Percentiles rank a stretch among this genome's conserved stretches.
Conservation (phyloP, 306 rosid species). For the Chamaecrista fasciculata region DNA sequence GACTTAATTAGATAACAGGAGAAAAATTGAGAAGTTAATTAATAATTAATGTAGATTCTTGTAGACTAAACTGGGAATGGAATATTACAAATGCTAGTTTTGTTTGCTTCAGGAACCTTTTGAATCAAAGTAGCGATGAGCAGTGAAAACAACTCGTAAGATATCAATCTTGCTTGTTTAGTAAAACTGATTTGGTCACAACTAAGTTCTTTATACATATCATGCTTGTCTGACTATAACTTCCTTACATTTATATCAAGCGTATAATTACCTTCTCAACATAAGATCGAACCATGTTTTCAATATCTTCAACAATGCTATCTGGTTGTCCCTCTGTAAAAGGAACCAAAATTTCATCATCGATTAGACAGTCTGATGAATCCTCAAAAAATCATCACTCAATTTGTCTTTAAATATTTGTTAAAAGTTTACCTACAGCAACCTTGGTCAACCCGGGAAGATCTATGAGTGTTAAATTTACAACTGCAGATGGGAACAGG, state of each 20-base stretch:
- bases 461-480: slow-evolving; percentile 78
- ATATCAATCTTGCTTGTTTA: not conserved
- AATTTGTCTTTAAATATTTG: not conserved
- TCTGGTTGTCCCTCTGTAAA: slow-evolving; percentile 80
- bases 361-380: not conserved
- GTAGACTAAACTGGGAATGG: not conserved
- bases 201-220: not conserved
- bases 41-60: not conserved
- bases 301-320: slow-evolving; percentile 74
- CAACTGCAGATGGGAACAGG: slow-evolving; percentile 56
- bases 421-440: slow-evolving; percentile 65
- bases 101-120: too few relatives aligned
- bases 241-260: not conserved
- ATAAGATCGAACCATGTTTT: slow-evolving; percentile 81
- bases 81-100: not conserved
- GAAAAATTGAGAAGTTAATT: not conserved
- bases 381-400: not conserved
- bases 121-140: too few relatives aligned
- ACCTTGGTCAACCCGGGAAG: slow-evolving; percentile 92
- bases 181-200: not conserved
- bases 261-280: slow-evolving; percentile 66
- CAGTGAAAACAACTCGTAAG: not conserved
- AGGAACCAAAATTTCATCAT: slow-evolving; percentile 31
- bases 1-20: slow-evolving; percentile 31
- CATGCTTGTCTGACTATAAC: not conserved